A percentile compares a stretch with the other conserved stretches of the same genome.
phyloP scores from a whole-genome alignment of 1,284 basidiomycete species.

The Ceratobasidium sp. region DNA sequence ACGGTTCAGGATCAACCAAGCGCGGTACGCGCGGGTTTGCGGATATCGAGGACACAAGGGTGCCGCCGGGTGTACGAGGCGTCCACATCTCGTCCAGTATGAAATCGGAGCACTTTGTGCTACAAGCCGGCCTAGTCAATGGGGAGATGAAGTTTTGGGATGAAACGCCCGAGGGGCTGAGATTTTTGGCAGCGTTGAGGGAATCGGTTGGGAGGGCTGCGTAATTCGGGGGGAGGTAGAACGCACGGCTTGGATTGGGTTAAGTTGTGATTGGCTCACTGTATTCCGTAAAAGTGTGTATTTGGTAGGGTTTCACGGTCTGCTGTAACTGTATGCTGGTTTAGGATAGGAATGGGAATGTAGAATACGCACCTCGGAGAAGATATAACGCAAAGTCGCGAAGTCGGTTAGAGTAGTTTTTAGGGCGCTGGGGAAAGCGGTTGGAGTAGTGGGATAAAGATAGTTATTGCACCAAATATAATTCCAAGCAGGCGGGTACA shows the following conservation, averaged over 20 bases:
- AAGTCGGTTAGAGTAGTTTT: not conserved
- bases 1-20: not conserved
- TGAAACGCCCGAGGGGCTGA: not conserved
- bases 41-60: not conserved
- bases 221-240: not conserved
- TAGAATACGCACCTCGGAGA: not conserved
- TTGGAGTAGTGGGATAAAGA: constrained; percentile 2
- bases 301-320: not conserved
- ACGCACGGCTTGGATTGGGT: not conserved
- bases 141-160: not conserved
- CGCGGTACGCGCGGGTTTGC: not conserved
- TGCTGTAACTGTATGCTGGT: not conserved
- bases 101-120: not conserved
- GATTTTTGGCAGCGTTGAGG: not conserved
- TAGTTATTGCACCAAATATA: not conserved
- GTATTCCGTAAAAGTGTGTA: not conserved
- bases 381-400: not conserved
- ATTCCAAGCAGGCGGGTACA: not conserved
- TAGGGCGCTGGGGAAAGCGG: not conserved
- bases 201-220: not conserved
- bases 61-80: too few species aligned
- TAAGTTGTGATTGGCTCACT: not conserved
- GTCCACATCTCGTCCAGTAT: not conserved
- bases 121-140: not conserved
- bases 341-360: not conserved